phyloP scores from a whole-genome alignment of 257 asterid species.

The Petrea volubilis region DNA sequence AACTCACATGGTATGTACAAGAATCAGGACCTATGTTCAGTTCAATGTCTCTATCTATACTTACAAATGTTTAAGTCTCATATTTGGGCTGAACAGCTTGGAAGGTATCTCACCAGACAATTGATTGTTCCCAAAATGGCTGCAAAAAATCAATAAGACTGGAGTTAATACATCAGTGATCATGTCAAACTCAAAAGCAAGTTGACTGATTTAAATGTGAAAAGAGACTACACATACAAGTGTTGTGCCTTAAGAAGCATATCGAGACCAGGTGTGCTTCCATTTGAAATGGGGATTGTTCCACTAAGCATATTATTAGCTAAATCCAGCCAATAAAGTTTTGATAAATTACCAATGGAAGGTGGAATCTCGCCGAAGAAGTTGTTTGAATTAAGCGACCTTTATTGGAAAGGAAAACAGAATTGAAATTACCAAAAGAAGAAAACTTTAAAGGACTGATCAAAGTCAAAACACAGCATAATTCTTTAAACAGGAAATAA shows the following conservation, averaged over 20 bases:
- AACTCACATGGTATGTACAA: background rate
- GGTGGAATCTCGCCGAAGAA: slow-evolving; percentile 77
- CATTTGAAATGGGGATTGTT: slow-evolving; percentile 69
- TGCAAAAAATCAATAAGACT: slow-evolving; percentile 30
- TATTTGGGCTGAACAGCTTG: slow-evolving; percentile 51
- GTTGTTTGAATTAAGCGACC: slow-evolving; percentile 78
- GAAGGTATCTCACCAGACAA: slow-evolving; percentile 76
- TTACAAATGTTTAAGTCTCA: slow-evolving; percentile 78
- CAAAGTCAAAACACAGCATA: background rate
- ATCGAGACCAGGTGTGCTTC: slow-evolving; percentile 75
- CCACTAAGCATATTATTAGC: slow-evolving; percentile 83
- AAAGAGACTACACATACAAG: slow-evolving; percentile 54
- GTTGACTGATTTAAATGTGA: background rate
- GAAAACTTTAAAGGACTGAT: background rate
- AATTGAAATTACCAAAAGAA: background rate
- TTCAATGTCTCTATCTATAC: slow-evolving; percentile 21
- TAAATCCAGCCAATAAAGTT: slow-evolving; percentile 78
- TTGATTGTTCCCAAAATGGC: slow-evolving; percentile 84
- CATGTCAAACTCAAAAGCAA: background rate
- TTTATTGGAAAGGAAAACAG: slow-evolving; percentile 28
- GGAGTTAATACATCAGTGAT: background rate
- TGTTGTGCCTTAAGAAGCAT: slow-evolving; percentile 63
- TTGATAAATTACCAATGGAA: slow-evolving; percentile 49
- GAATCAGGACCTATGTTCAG: background rate
- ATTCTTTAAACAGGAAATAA: background rate